These are phyloP conservation scores for Diaporthe vexans DNA, from an alignment of 2,329 filamentous ascomycete genomes.

Conservation along the genomic window DNA sequence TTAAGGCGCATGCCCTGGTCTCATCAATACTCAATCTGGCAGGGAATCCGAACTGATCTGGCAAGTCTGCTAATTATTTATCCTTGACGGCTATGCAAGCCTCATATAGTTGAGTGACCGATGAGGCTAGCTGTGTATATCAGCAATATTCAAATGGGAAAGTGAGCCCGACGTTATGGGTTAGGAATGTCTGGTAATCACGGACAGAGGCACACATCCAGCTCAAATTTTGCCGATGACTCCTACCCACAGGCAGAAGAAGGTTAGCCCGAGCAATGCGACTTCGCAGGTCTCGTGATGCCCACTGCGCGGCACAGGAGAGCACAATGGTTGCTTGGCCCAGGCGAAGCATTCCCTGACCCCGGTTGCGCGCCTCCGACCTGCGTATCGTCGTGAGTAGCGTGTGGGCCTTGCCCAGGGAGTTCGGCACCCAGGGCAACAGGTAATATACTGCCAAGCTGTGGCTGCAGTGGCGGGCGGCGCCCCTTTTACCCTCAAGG, in stretches of 20 bases:
- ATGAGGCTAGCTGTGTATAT: not conserved
- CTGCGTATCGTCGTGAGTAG: not conserved
- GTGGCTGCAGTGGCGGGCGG: constrained; percentile 37
- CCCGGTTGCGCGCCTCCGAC: not conserved
- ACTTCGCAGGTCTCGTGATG: not conserved
- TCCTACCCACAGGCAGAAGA: not conserved
- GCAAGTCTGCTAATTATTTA: not conserved
- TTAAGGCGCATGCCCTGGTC: too few relatives aligned
- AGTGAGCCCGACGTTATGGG: not conserved
- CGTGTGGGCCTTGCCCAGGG: not conserved
- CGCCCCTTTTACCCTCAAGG: constrained; percentile 20
- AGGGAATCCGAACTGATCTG: not conserved
- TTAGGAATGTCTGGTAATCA: not conserved
- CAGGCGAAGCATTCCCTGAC: not conserved
- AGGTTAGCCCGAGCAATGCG: not conserved
- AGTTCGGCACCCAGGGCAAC: not conserved
- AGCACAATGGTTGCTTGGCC: not conserved
- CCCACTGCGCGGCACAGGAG: not conserved
- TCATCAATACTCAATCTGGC: not conserved
- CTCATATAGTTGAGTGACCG: not conserved
- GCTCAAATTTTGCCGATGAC: not conserved
- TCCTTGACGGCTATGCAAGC: not conserved
- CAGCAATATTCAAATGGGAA: not conserved
- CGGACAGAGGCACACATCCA: not conserved
- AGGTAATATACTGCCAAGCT: constrained; percentile 32